A percentile compares a stretch with the other conserved stretches of the same genome.
These are phyloP conservation scores for Porphyrellus sp. DNA, from an alignment of 1,284 basidiomycete species.

Conservation along the genomic window DNA sequence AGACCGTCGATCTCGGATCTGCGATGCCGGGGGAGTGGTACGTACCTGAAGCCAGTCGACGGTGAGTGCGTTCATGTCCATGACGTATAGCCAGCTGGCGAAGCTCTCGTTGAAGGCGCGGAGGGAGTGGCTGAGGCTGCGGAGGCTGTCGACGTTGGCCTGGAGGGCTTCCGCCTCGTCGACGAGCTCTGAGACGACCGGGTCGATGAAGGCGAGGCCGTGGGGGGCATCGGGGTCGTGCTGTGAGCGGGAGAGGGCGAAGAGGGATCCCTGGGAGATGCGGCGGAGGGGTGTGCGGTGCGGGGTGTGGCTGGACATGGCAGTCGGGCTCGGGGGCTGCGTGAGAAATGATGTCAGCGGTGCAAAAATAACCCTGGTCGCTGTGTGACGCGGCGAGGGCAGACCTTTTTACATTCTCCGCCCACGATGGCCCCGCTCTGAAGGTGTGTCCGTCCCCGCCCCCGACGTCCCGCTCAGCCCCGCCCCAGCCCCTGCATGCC, in stretches of 20 bases:
- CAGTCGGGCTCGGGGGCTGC: background rate
- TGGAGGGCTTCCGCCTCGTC: conserved; percentile 85
- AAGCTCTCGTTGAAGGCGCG: conserved; percentile 91
- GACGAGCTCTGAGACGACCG: conserved; percentile 79
- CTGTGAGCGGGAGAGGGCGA: conserved; percentile 74
- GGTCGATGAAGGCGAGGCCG: conserved; percentile 83
- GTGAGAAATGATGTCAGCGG: conserved; percentile 21
- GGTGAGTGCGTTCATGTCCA: conserved; percentile 94
- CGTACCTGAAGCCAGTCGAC: conserved; percentile 87
- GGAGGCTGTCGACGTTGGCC: conserved; percentile 71
- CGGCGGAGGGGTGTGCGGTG: conserved; percentile 81
- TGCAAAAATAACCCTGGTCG: conserved; percentile 10
- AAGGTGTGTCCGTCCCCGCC: background rate
- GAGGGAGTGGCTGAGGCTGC: conserved; percentile 71
- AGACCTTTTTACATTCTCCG: background rate
- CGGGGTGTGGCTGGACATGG: conserved; percentile 33
- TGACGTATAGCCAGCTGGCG: conserved; percentile 85
- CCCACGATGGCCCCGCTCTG: background rate
- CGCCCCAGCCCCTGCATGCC: conserved; percentile 11
- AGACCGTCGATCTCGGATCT: background rate
- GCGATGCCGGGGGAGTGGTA: background rate
- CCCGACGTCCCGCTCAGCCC: background rate
- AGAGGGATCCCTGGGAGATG: conserved; percentile 88
- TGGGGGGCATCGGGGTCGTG: conserved; percentile 71
- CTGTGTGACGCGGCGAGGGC: conserved; percentile 22